phyloP scores from a whole-genome alignment of 768 basidiomycete species.

The Rhodotorula sphaerocarpa region DNA sequence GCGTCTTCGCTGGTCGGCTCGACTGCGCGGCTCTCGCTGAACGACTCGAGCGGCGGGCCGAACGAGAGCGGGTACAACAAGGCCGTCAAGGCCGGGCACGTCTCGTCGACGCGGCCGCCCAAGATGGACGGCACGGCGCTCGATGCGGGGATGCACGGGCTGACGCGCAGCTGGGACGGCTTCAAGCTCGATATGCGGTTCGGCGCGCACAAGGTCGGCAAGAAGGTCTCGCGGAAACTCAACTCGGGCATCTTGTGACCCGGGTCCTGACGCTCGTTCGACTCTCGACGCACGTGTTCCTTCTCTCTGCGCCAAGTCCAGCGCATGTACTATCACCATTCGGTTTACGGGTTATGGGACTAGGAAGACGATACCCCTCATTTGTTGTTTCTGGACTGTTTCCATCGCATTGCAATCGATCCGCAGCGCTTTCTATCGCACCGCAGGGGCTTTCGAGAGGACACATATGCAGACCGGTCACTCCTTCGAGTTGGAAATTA shows the following conservation, averaged over 20 bases:
- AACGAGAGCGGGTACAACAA: constrained; percentile 30
- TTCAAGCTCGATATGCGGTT: constrained; percentile 34
- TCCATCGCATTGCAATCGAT: too few species aligned
- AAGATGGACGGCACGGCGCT: constrained; percentile 20
- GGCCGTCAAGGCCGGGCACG: constrained; percentile 12
- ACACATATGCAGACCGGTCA: too few species aligned
- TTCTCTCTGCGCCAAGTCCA: too few species aligned
- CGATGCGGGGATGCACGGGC: constrained; percentile 33
- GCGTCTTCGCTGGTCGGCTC: constrained; percentile 20
- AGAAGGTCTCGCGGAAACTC: constrained; percentile 20
- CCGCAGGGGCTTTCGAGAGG: too few species aligned
- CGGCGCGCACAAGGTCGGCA: constrained; percentile 24
- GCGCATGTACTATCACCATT: too few species aligned
- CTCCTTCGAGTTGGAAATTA: too few species aligned
- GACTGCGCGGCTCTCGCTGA: constrained; percentile 12
- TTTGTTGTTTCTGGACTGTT: too few species aligned
- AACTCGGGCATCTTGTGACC: background rate
- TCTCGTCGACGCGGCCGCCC: constrained; percentile 11
- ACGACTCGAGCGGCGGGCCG: background rate
- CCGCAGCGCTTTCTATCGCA: too few species aligned
- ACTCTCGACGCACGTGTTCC: too few species aligned
- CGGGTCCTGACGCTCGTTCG: too few species aligned
- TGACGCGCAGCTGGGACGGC: constrained; percentile 32
- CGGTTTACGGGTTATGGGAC: too few species aligned
- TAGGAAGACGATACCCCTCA: too few species aligned